These are phyloP conservation scores for Suillus clintonianus DNA, from an alignment of 768 basidiomycete species.

Conservation along the genomic window DNA sequence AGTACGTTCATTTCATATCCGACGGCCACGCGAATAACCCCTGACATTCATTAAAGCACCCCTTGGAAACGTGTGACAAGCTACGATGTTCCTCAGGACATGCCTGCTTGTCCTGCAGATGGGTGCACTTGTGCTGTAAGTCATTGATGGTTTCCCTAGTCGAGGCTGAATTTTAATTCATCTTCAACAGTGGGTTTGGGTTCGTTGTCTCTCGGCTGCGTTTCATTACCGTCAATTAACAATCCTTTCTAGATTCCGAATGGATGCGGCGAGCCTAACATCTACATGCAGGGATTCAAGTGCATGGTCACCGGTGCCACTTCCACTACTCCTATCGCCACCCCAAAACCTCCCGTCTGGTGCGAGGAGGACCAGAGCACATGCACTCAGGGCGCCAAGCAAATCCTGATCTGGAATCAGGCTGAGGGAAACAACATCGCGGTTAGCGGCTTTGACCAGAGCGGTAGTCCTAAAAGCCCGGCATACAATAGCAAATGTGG, in stretches of 20 bases:
- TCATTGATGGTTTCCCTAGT: background rate
- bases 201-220: slow-evolving; percentile 20
- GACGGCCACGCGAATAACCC: background rate
- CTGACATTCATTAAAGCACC: slow-evolving; percentile 34
- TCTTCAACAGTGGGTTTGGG: slow-evolving; percentile 51
- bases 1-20: slow-evolving; percentile 32
- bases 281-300: slow-evolving; percentile 47
- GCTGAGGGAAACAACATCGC: slow-evolving; percentile 48
- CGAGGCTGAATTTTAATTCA: background rate
- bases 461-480: slow-evolving; percentile 44
- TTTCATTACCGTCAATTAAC: background rate
- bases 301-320: slow-evolving; percentile 52
- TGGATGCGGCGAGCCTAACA: slow-evolving; percentile 57
- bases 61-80: slow-evolving; percentile 51
- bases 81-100: slow-evolving; percentile 48
- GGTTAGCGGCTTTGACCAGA: slow-evolving; percentile 41
- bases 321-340: slow-evolving; percentile 39
- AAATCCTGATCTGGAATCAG: slow-evolving; percentile 60
- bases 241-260: slow-evolving; percentile 11
- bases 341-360: slow-evolving; percentile 50
- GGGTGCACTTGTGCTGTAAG: slow-evolving; percentile 55
- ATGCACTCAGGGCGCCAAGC: slow-evolving; percentile 52
- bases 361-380: slow-evolving; percentile 46
- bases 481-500: slow-evolving; percentile 52
- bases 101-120: slow-evolving; percentile 51